Evolutionary conservation across 805 yeast species (phyloP), one percentile per base, ranked within the genome.

Genomic region (Myxozyma kluyveri): DNA sequence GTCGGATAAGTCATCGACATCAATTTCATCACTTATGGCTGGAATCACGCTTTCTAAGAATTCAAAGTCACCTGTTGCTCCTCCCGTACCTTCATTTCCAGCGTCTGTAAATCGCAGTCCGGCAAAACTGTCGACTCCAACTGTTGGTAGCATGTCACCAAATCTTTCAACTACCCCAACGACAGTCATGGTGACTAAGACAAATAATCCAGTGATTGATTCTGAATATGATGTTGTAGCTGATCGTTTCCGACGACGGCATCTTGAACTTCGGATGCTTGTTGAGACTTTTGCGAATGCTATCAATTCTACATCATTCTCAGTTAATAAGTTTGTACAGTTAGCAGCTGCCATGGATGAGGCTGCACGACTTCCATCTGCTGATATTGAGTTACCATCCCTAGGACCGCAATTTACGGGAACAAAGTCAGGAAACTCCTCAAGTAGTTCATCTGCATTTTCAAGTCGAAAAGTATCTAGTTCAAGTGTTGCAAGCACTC

Each of bases 191-290:
- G n/a, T n/a, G n/a, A n/a, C n/a, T n/a, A n/a, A n/a, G n/a, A n/a
- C n/a, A n/a, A n/a, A n/a, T n/a, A n/a, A n/a, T n/a, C n/a, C n/a
- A n/a, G n/a, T n/a, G n/a, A n/a, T n/a, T n/a, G n/a, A n/a, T n/a
- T n/a, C n/a, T n/a, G n/a, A n/a, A n/a, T 54, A 54, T 24, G 59
- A 54, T 14, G 29, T 29, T 12, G 29, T 54, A 2, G 50, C 31
- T 12, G 53, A 48, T n/a, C 49, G 47, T 2, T 52, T 43, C 27
- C 52, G 53, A 10, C 47, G 56, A 3, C 53, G 57, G 12, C 46
- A 52, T 22, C 18, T 49, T 14, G 57, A 54, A 17, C 42, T 52
- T 7, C 51, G 58, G 10, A 35, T 45, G 12, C 47, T 52, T 4
- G 27, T 52, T 7, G 50, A 48, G 12, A 36, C 44, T 9, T 54